Base-by-base conservation (phyloP, 768 basidiomycete genomes). In the Phylloporus rhodoxanthus region DNA sequence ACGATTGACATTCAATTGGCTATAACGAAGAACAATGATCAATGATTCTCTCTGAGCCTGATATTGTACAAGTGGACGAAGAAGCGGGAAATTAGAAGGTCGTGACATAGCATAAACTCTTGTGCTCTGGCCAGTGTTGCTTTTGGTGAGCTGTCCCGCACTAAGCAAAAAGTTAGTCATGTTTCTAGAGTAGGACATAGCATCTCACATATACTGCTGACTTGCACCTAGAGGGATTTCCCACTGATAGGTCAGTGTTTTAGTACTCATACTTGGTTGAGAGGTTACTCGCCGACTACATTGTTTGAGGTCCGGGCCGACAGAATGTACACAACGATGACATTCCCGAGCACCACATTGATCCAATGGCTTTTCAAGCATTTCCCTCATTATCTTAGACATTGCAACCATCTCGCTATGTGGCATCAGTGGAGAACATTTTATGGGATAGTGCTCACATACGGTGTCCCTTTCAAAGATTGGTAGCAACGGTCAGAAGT, bases 121-220 rank as follows among this genome's bases (percentile, higher is more conserved):
- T 73, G 51, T 73, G 71, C 9, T 54, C 44, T 26, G 64, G 28
- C 72, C 72, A 74, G 21, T 65, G 65, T 47, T 66, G 53, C 41
- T 61, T 70, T 44, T 74, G 72, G 50, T 74, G 72, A n/a, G 50
- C 47, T 30, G 53, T 40, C 17, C 66, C 67, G 38, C 70, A 72
- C 71, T 73, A 44, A n/a, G 40, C 13, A 39, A 25, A 29, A 8
- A 15, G 51, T 55, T n/a, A 49, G 41, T 42, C 5, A 38, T 29
- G 17, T 38, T 32, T 17, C 15, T 15, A 19, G 29, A 38, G 15
- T 28, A 29, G 8, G 32, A 19, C 48, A 30, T 36, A 47, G 13
- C 10, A 21, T 63, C 72, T 67, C 60, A 74, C 73, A 56, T 75
- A 75, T 19, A 73, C 69, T 8, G 67, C 69, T 4, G 66, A 62